These are phyloP conservation scores for Dendrobium nobile DNA, from an alignment of 106 monocot species.

Conservation along the genomic window DNA sequence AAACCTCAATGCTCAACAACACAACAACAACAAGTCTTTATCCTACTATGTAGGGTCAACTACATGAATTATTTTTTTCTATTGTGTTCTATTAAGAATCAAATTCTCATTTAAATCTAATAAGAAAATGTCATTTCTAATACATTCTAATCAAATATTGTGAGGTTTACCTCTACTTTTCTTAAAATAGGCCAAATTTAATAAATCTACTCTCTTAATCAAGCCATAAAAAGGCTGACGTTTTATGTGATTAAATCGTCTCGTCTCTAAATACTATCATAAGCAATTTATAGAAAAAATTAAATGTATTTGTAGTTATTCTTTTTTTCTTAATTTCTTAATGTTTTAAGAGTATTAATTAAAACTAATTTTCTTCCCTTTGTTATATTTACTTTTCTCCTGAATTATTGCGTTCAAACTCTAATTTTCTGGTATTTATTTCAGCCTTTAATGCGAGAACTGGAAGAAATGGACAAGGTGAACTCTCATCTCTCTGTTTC, in stretches of 20 bases:
- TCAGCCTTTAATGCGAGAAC: constrained; percentile 68
- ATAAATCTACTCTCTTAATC: too few relatives aligned
- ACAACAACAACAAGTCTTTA: too few relatives aligned
- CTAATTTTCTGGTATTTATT: not conserved
- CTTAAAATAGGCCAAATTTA: too few relatives aligned
- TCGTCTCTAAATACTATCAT: not conserved
- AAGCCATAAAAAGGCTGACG: too few relatives aligned
- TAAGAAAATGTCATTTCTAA: too few relatives aligned
- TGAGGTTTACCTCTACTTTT: too few relatives aligned
- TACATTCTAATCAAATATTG: too few relatives aligned
- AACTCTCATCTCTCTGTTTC: constrained; percentile 81
- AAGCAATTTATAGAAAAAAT: not conserved
- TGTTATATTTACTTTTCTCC: not conserved
- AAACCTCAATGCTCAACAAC: not conserved
- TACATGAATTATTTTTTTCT: too few relatives aligned
- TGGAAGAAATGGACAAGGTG: constrained; percentile 93
- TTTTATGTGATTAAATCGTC: too few relatives aligned
- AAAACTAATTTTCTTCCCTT: not conserved
- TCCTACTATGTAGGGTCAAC: too few relatives aligned
- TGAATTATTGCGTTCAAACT: not conserved
- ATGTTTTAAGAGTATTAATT: not conserved
- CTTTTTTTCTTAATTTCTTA: not conserved
- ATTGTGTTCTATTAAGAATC: too few relatives aligned
- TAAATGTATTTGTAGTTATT: not conserved
- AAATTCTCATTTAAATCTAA: too few relatives aligned